A percentile compares a stretch with the other conserved stretches of the same genome.
Conservation (phyloP, 306 rosid genomes). For the Albizia julibrissin region DNA sequence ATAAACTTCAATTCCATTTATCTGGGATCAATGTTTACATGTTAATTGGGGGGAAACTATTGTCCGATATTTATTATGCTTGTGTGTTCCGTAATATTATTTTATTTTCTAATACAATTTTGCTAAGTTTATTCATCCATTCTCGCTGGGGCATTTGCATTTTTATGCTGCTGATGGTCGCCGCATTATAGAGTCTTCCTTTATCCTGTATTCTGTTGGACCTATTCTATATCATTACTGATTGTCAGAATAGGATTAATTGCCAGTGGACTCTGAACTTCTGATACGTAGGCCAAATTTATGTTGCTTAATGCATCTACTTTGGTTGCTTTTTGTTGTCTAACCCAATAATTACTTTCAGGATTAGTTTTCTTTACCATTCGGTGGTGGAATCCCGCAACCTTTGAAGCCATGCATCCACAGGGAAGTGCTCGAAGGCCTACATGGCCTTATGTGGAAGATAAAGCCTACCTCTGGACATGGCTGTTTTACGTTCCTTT, state of each 20-base stretch:
- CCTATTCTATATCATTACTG: neutral
- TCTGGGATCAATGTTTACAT: neutral
- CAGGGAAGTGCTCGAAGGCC: constrained; percentile 60
- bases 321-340: neutral
- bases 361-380: constrained; percentile 93
- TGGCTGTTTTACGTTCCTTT: constrained; percentile 88
- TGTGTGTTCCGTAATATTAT: neutral
- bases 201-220: neutral
- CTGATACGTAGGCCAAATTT: constrained; percentile 21
- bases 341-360: constrained; percentile 36
- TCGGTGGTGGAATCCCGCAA: constrained; percentile 89
- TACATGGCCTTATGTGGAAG: constrained; percentile 90
- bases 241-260: neutral
- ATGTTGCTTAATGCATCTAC: constrained; percentile 20
- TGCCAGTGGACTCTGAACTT: constrained; percentile 12
- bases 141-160: constrained; percentile 7
- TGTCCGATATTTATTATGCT: neutral
- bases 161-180: neutral
- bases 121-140: neutral
- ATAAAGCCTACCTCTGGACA: constrained; percentile 66
- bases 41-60: neutral
- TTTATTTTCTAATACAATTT: neutral
- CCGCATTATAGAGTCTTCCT: neutral
- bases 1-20: constrained; percentile 7
- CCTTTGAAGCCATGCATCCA: constrained; percentile 83